A percentile compares a stretch with the other conserved stretches of the same genome.
Evolutionary conservation across 176 grass and related monocot species (phyloP).

Genomic region (Oryza meyeriana): DNA sequence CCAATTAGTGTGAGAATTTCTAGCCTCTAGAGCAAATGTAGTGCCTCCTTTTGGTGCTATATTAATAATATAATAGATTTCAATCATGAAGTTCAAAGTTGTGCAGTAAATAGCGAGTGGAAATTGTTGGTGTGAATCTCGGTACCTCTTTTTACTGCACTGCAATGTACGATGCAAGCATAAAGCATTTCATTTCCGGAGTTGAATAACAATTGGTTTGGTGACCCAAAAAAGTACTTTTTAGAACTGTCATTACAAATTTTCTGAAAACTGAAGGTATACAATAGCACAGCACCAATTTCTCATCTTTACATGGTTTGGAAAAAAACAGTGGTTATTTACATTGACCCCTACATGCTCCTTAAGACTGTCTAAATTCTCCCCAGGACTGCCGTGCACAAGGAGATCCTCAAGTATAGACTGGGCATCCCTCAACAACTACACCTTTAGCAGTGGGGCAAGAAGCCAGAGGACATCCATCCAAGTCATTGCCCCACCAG

Average conservation of each 20-base stretch:
- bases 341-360: not conserved
- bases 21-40: too few species aligned
- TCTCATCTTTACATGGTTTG: slow-evolving; percentile 14
- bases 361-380: not conserved
- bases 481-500: slow-evolving; percentile 92
- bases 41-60: too few species aligned
- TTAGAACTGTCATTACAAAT: not conserved
- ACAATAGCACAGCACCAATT: not conserved
- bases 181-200: not conserved
- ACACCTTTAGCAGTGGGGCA: slow-evolving; percentile 83
- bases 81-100: too few species aligned
- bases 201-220: not conserved
- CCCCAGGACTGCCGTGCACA: not conserved
- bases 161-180: not conserved
- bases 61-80: too few species aligned
- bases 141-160: not conserved
- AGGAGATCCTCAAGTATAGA: slow-evolving; percentile 36
- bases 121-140: not conserved
- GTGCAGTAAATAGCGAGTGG: not conserved
- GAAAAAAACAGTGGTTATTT: slow-evolving; percentile 24
- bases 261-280: not conserved
- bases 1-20: too few species aligned
- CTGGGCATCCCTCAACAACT: slow-evolving; percentile 65
- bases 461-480: slow-evolving; percentile 77
- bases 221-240: not conserved